Evolutionary conservation across 2,329 filamentous ascomycete genomes (phyloP).

Genomic region (Aureobasidium sp.): DNA sequence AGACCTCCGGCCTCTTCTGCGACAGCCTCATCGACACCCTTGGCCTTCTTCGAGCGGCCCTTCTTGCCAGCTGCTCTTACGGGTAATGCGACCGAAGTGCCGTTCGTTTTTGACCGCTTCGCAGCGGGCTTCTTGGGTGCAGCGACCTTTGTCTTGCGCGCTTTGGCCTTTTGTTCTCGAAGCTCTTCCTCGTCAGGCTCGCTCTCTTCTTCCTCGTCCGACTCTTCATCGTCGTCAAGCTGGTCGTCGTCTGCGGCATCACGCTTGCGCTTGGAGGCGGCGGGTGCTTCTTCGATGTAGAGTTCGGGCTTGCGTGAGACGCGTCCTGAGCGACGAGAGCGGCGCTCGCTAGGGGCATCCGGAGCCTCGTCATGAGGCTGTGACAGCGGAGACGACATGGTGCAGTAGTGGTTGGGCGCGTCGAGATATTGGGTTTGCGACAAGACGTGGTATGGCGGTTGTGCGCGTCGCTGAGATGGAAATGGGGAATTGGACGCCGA

Average conservation of each 20-base stretch:
- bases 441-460: background rate
- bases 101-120: conserved; percentile 52
- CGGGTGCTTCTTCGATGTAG: conserved; percentile 10
- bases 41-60: conserved; percentile 43
- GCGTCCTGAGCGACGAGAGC: conserved; percentile 18
- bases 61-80: conserved; percentile 45
- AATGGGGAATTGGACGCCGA: background rate
- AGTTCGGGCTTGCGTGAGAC: conserved; percentile 18
- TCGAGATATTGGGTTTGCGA: conserved; percentile 7
- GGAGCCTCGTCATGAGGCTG: background rate
- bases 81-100: conserved; percentile 46
- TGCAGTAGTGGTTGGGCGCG: background rate
- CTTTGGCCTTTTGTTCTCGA: conserved; percentile 31
- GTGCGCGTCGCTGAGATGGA: background rate
- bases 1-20: conserved; percentile 49
- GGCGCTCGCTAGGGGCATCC: conserved; percentile 10
- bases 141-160: conserved; percentile 26
- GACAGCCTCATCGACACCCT: conserved; percentile 45
- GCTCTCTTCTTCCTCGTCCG: conserved; percentile 30
- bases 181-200: conserved; percentile 45
- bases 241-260: conserved; percentile 30
- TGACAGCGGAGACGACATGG: conserved; percentile 9
- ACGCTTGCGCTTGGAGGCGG: conserved; percentile 42
- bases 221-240: conserved; percentile 28
- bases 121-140: conserved; percentile 33